Percentiles rank a stretch among this genome's conserved stretches.
Evolutionary conservation across 768 basidiomycete genomes (phyloP).

Genomic region (Suillus alpinus): DNA sequence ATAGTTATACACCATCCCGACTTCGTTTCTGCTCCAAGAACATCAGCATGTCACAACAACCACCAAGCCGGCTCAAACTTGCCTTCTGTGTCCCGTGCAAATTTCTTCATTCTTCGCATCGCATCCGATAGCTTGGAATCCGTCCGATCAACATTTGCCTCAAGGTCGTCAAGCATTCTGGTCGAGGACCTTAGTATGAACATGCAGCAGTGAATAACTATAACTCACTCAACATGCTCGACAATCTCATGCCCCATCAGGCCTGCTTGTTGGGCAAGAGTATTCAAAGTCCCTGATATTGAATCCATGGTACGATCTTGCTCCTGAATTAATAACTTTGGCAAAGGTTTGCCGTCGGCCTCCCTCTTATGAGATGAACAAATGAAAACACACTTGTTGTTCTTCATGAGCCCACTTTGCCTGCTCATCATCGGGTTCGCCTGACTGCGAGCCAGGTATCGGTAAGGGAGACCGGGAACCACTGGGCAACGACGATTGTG

Average conservation of each 20-base stretch:
- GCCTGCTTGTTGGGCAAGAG: slow-evolving; percentile 86
- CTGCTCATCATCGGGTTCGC: slow-evolving; percentile 58
- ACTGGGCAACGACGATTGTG: slow-evolving; percentile 19
- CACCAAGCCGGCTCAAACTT: slow-evolving; percentile 13
- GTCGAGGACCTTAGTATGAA: background rate
- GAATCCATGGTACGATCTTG: slow-evolving; percentile 90
- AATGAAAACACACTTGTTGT: slow-evolving; percentile 58
- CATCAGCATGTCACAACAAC: background rate
- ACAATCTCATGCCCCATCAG: slow-evolving; percentile 91
- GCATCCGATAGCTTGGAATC: slow-evolving; percentile 64
- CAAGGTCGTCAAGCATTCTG: slow-evolving; percentile 82
- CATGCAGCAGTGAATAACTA: slow-evolving; percentile 10
- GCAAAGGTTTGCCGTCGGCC: background rate
- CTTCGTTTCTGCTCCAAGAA: slow-evolving; percentile 58
- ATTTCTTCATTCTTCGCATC: slow-evolving; percentile 69
- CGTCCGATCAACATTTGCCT: slow-evolving; percentile 66
- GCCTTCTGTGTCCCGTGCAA: slow-evolving; percentile 85
- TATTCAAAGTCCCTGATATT: slow-evolving; percentile 82
- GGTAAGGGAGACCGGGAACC: slow-evolving; percentile 16
- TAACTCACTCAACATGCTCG: slow-evolving; percentile 86
- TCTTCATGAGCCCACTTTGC: slow-evolving; percentile 82
- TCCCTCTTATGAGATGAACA: background rate
- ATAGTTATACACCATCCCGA: slow-evolving; percentile 90
- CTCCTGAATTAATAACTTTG: slow-evolving; percentile 77
- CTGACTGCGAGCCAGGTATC: slow-evolving; percentile 11